Percentiles rank a stretch among this genome's conserved stretches.
Conservation (phyloP, 2,329 filamentous ascomycete species). For the Alternaria consortialis region DNA sequence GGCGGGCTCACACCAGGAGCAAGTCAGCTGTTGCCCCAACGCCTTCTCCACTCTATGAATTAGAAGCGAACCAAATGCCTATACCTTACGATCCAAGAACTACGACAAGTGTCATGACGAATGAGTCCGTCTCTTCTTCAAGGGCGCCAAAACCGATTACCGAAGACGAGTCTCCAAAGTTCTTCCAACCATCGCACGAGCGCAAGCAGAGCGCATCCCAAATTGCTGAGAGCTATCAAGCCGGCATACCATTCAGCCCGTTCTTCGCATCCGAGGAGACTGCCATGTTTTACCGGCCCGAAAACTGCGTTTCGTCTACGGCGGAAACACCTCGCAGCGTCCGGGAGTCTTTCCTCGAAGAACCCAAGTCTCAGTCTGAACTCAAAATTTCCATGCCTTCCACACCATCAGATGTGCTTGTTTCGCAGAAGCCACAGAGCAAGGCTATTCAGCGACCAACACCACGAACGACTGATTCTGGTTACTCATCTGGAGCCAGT, state of each 20-base stretch:
- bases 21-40: conserved; percentile 37
- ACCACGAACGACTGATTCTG: conserved; percentile 49
- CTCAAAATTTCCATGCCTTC: conserved; percentile 8
- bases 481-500: conserved; percentile 53
- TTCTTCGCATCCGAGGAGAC: conserved; percentile 19
- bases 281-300: background rate
- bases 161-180: conserved; percentile 20
- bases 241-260: conserved; percentile 38
- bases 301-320: conserved; percentile 13
- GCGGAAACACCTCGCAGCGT: conserved; percentile 32
- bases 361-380: conserved; percentile 19
- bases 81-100: background rate
- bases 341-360: conserved; percentile 31
- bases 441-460: conserved; percentile 29
- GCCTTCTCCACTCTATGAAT: conserved; percentile 22
- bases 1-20: conserved; percentile 36
- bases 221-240: conserved; percentile 43
- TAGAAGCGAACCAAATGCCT: background rate
- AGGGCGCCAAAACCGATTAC: background rate
- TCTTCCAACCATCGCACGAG: conserved; percentile 28
- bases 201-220: conserved; percentile 29
- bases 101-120: background rate
- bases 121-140: conserved; percentile 14
- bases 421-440: conserved; percentile 13
- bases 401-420: conserved; percentile 14